phyloP scores from a whole-genome alignment of 345 rosid species.

The Triadica sebifera region DNA sequence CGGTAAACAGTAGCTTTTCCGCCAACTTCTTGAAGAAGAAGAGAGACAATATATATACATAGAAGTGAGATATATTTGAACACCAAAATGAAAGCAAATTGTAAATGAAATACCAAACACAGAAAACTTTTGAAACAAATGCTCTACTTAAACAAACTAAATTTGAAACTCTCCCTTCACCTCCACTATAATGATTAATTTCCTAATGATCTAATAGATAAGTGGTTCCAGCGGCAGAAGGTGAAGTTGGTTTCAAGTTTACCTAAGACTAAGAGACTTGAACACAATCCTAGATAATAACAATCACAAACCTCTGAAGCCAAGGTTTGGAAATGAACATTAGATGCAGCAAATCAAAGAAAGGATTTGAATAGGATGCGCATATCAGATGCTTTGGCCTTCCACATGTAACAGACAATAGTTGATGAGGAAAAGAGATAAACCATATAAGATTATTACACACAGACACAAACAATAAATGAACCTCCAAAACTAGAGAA shows the following conservation, averaged over 20 bases:
- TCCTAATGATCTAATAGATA: not conserved
- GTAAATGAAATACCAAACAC: constrained; percentile 10
- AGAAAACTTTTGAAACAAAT: not conserved
- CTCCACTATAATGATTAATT: not conserved
- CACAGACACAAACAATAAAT: no score
- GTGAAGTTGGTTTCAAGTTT: not conserved
- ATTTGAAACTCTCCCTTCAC: not conserved
- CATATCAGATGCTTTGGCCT: not conserved
- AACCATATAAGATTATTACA: not conserved
- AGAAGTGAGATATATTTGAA: constrained; percentile 46
- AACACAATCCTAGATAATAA: not conserved
- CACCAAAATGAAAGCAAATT: no score
- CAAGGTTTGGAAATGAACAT: no score
- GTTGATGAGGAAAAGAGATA: not conserved
- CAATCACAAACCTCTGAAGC: not conserved
- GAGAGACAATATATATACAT: constrained; percentile 52
- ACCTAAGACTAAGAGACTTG: not conserved
- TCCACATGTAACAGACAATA: not conserved
- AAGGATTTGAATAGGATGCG: not conserved
- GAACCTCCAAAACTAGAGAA: no score
- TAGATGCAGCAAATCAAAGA: no score
- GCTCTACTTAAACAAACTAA: not conserved
- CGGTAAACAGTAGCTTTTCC: constrained; percentile 40
- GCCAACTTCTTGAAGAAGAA: constrained; percentile 58
- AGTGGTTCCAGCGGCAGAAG: not conserved